phyloP scores from a whole-genome alignment of 495 filamentous ascomycete species.

The Aspergillus panamensis region DNA sequence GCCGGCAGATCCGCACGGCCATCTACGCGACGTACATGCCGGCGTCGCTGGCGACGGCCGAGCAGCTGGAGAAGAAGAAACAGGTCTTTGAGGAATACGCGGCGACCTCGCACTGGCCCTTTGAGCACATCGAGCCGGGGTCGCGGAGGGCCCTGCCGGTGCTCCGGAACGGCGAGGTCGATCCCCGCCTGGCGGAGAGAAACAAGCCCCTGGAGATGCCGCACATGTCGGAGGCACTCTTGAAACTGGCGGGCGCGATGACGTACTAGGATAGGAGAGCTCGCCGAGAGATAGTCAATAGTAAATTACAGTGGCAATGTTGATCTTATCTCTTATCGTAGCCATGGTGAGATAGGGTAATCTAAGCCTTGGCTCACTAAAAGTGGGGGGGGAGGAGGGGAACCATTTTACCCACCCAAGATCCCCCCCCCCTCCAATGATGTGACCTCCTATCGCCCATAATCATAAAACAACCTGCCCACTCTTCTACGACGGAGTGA shows the following conservation, averaged over 20 bases:
- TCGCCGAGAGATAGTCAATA: no score
- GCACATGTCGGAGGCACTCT: background rate
- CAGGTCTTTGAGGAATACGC: background rate
- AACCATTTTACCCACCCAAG: no score
- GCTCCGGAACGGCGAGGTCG: constrained; percentile 6
- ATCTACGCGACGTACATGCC: constrained; percentile 34
- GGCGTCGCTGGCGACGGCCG: constrained; percentile 22
- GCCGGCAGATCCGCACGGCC: constrained; percentile 19
- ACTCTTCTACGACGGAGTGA: no score
- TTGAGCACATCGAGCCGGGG: background rate
- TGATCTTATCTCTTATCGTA: no score
- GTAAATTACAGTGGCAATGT: no score
- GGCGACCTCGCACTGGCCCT: background rate
- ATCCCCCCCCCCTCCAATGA: no score
- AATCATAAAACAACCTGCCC: no score
- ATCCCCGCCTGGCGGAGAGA: background rate
- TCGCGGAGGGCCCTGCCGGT: background rate
- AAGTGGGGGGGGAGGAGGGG: no score
- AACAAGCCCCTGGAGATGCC: background rate
- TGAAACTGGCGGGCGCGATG: background rate
- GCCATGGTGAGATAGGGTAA: no score
- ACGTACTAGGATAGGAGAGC: no score
- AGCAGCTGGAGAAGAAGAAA: constrained; percentile 25
- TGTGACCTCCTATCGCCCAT: no score
- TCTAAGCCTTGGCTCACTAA: no score